These are phyloP conservation scores for Ustilago esculenta DNA, from an alignment of 1,284 basidiomycete genomes.

Conservation along the genomic window DNA sequence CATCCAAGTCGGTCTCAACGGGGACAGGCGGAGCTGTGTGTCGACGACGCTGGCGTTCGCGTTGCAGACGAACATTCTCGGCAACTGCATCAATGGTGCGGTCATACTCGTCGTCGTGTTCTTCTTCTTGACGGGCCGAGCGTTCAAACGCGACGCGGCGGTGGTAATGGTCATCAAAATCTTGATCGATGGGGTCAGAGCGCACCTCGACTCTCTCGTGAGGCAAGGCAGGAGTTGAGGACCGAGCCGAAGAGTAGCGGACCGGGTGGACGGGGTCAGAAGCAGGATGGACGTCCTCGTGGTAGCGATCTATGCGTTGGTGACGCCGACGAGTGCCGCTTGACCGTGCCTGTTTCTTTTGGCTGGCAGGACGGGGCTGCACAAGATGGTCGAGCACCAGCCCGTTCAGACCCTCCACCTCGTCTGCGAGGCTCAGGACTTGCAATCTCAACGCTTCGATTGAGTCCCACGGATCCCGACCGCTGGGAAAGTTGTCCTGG, in stretches of 20 bases:
- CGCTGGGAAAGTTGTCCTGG: conserved; percentile 17
- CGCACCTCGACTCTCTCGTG: conserved; percentile 15
- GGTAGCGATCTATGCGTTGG: conserved; percentile 2
- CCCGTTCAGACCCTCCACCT: conserved; percentile 44
- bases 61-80: conserved; percentile 33
- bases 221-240: neutral
- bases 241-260: neutral
- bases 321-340: conserved; percentile 2
- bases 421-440: conserved; percentile 31
- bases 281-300: conserved; percentile 28
- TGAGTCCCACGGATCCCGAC: conserved; percentile 44
- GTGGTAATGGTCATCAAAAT: conserved; percentile 15
- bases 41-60: conserved; percentile 17
- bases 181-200: conserved; percentile 24
- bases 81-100: conserved; percentile 36
- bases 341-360: conserved; percentile 6
- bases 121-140: neutral
- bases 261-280: conserved; percentile 25
- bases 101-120: conserved; percentile 30
- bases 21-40: neutral
- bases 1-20: conserved; percentile 6
- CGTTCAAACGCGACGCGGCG: conserved; percentile 23
- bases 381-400: conserved; percentile 35
- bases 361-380: neutral
- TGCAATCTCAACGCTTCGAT: conserved; percentile 43